Conservation (phyloP, 176 grass and related monocot species). For the Luzula sylvatica region DNA sequence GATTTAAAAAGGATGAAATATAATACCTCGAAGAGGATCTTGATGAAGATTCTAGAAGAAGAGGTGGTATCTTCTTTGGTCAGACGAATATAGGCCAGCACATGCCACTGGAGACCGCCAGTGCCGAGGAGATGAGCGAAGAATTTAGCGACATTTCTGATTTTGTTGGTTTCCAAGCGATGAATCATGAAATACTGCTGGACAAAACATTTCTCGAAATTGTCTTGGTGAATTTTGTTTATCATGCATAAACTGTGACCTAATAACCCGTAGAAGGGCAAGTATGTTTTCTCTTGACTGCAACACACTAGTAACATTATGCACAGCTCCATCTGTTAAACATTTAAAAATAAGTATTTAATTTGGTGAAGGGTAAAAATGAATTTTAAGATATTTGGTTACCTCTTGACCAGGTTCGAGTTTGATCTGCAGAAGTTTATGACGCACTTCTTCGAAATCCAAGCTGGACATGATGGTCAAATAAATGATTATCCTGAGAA, state of each 20-base stretch:
- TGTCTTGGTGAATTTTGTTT: no score
- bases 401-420: constrained; percentile 98
- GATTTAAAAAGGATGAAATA: no score
- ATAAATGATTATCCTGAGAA: constrained; percentile 89
- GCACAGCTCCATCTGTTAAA: no score
- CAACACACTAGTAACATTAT: constrained; percentile 94
- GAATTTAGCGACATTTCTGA: no score
- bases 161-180: no score
- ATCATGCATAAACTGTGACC: constrained; percentile 96
- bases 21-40: constrained; percentile 96
- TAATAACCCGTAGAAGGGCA: constrained; percentile 76
- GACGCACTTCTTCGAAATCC: constrained; percentile 99
- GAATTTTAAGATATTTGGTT: no score
- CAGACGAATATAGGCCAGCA: constrained; percentile 75
- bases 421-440: constrained; percentile 94
- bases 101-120: no score
- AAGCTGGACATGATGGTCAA: constrained; percentile 98
- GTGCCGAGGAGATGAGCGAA: no score
- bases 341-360: constrained; percentile 96
- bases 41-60: constrained; percentile 91
- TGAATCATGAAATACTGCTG: no score
- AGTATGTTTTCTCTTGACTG: constrained; percentile 91
- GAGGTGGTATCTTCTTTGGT: constrained; percentile 96
- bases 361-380: constrained; percentile 17
- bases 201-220: no score